A percentile compares a stretch with the other conserved stretches of the same genome.
These are phyloP conservation scores for Eucalyptus cloeziana DNA, from an alignment of 345 rosid species.

Conservation along the genomic window DNA sequence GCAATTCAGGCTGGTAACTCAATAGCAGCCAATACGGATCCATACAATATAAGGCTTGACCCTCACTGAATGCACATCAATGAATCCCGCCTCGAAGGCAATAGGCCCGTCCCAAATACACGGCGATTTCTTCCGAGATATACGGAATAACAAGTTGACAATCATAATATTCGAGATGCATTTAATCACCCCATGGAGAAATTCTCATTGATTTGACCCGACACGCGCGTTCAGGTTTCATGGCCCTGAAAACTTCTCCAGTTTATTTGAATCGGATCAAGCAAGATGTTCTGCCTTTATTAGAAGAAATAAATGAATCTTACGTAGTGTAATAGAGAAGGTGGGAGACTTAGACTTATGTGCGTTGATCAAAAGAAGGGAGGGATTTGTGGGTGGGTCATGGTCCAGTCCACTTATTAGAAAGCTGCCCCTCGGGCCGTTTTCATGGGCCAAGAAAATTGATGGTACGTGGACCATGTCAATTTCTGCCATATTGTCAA, in stretches of 20 bases:
- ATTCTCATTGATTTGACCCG: not conserved
- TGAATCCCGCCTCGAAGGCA: not conserved
- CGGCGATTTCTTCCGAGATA: not conserved
- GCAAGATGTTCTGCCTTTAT: not conserved
- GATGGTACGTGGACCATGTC: not conserved
- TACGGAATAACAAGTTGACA: rapidly evolving
- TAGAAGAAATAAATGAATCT: not conserved
- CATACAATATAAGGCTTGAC: not conserved
- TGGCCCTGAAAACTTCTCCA: not conserved
- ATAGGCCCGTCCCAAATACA: not conserved
- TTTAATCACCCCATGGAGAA: not conserved
- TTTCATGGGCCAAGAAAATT: not conserved
- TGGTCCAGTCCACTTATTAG: not conserved
- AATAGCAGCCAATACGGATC: not conserved
- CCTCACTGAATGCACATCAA: not conserved
- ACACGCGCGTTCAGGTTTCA: not conserved
- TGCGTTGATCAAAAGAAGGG: not conserved
- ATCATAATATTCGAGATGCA: rapidly evolving
- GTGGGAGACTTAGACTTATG: not conserved
- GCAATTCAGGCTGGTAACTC: not conserved
- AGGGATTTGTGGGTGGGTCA: not conserved
- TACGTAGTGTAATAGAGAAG: not conserved
- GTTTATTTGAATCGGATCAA: not conserved
- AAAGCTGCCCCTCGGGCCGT: not conserved
- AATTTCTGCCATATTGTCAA: not conserved